Evolutionary conservation across 768 basidiomycete genomes (phyloP), one percentile per base, ranked within the genome.

Genomic region (Gloeostereum incarnatum): DNA sequence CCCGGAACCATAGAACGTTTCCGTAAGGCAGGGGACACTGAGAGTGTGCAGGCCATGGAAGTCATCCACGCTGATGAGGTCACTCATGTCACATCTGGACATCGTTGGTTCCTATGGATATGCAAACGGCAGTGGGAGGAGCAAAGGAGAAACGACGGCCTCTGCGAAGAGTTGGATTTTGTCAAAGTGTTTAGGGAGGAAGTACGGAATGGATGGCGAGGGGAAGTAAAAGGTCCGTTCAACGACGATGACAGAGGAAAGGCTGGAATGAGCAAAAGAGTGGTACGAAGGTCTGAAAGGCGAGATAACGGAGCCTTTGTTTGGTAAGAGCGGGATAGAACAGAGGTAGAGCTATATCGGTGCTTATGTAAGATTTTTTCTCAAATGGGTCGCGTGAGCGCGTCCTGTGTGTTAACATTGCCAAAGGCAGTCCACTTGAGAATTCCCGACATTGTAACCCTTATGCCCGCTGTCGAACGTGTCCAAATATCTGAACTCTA

Each of bases 11-110:
- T 91, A 38, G 78, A 74, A 44, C 72, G 76, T 38, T 84, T 87
- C 49, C 62, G 72, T 4, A 66, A 70, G 25, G 78, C 78, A 9
- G 76, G 79, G 14, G 84, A 87, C 51, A 42, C 41, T 24, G 80
- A 81, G 39, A 83, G 74, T 30, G 81, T 85, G 30, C 56, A 65
- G 11, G 72, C 73, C 20, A 68, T 90, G 56, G 77, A 86, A 49
- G 66, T 84, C 35, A 81, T 89, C 36, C 87, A 89, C 46, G 69
- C 72, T 0, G 87, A 89, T 55, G 86, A 89, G 53, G 82, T 82
- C 35, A 81, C 77, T 27, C 85, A 89, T 52, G 86, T 89, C 23
- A 85, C 84, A 1, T 72, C 81, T 0, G 85, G 86, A 2, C 85
- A 87, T 57, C 65, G 83, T 36, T 88, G 85, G 83, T 86, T 89